Evolutionary conservation across 805 yeast genomes (phyloP), one percentile per base, ranked within the genome.

Genomic region (Candida cerambycidarum): DNA sequence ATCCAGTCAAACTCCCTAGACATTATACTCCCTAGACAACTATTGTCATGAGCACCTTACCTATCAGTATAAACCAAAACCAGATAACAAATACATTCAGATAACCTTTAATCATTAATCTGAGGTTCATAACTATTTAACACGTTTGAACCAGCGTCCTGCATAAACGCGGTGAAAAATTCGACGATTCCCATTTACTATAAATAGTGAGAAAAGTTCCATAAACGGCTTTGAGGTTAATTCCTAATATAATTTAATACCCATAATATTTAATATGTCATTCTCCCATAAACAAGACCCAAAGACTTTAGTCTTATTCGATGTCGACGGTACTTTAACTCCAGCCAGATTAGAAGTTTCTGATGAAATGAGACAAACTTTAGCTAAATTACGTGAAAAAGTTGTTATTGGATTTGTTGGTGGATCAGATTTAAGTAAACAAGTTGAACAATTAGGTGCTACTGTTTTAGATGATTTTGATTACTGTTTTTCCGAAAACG

Each of bases 321-420:
- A 93, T 61, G 99, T 93, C 54, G 99, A 93, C 65, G 99, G 97
- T 54, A 93, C 99, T 44, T 78, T 93, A 67, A 92, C 98, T 32
- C 99, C 98, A 54, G 98, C 99, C 43, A 89, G 99, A 76, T 79
- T 83, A 63, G 65, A 61, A 42, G 69, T 85, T 56, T 81, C 89
- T 48, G 78, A 80, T 58, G 96, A 89, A 69, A 85, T 93, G 83
- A 79, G 72, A 61, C 67, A 78, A 50, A 71, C 85, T 32, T 79
- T 93, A 58, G 63, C 67, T 48, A 79, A 83, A 55, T 80, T 93
- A 63, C 85, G 97, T 73, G 76, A 89, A 75, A 90, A 92, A 76
- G 92, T 80, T 57, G 97, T 86, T 41, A 80, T 93, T 72, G 99
- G 99, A 44, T 93, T 89, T 59, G 99, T 93, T 51, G 99, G 99